Evolutionary conservation across 2,329 filamentous ascomycete species (phyloP), one percentile per base, ranked within the genome.

Genomic region (Nemania bipapillata): DNA sequence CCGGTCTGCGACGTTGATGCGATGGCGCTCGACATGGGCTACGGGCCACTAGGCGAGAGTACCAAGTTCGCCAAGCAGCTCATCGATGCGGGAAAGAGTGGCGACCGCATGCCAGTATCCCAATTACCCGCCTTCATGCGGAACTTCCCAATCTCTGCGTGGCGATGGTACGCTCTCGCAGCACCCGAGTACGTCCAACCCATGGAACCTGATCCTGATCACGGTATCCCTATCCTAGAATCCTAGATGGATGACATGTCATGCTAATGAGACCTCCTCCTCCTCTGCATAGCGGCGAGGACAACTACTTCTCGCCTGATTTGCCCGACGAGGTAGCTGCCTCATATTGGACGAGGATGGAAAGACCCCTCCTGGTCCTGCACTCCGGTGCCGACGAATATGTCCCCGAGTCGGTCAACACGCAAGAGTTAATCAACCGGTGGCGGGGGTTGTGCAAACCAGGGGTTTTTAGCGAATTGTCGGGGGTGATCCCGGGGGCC

Each of bases 251-350:
- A 12, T 6, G 15, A 11, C 40, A 26, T 35, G 28, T 17, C n/a
- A 11, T 57, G 20, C 26, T 47, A 20, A 35, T 40, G 42, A 61
- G 35, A 52, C n/a, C 50, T 50, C 8, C 28, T 6, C n/a, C 53
- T 50, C 8, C 24, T 6, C 37, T 22, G 69, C 3, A 53, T 55
- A 87, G 89, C 4, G 91, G 90, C 9, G 91, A 92, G 66, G 94
- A 97, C 77, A 94, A 97, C 77, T 93, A 92, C 76, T 97, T 97
- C 81, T 94, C 91, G n/a, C 90, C 89, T 2, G 92, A 96, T 76
- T 81, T 96, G n/a, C 58, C 72, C 8, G 81, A 85, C 35, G 83
- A 86, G 35, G 82, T 84, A 20, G 81, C 94, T 6, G 76, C 79
- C 26, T 78, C 78, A 15, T 90, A 90, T n/a, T 97, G 95, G 86